Conservation (phyloP, 208 protist genomes). For the Trypanosoma theileri region DNA sequence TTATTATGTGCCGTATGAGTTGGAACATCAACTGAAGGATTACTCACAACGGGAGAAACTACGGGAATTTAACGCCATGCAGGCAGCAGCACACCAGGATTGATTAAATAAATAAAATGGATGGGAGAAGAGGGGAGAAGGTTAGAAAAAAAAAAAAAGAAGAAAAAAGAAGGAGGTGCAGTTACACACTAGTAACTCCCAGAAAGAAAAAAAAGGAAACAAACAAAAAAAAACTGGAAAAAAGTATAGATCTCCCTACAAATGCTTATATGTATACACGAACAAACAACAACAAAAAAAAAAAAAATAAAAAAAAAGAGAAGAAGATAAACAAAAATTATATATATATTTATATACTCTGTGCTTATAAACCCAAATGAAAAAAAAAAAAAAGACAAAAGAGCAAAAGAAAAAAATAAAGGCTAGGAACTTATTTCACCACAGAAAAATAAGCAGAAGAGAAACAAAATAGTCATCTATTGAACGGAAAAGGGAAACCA, state of each 20-base stretch:
- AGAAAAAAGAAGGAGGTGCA: neutral
- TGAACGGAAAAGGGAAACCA: no score
- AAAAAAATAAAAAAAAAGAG: no score
- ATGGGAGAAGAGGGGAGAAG: neutral
- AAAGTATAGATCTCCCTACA: no score
- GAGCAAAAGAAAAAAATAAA: no score
- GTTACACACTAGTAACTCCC: neutral
- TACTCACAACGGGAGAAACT: constrained; percentile 26
- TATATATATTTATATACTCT: no score
- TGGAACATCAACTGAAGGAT: constrained; percentile 26
- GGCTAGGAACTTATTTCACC: no score
- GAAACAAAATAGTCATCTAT: no score
- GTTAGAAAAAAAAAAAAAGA: constrained; percentile 11
- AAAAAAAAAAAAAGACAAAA: no score
- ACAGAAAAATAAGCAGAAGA: no score
- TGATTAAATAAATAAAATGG: no score
- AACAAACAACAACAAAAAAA: constrained; percentile 10
- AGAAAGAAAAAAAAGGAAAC: constrained; percentile 18
- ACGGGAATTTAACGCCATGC: neutral
- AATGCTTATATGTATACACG: constrained; percentile 8
- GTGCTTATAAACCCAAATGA: no score
- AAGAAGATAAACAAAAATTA: no score
- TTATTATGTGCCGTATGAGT: constrained; percentile 31
- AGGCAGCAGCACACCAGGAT: constrained; percentile 12
- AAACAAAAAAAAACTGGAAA: constrained; percentile 1